Base-by-base conservation (phyloP, 2,329 filamentous ascomycete genomes). In the Escovopsis weberi region DNA sequence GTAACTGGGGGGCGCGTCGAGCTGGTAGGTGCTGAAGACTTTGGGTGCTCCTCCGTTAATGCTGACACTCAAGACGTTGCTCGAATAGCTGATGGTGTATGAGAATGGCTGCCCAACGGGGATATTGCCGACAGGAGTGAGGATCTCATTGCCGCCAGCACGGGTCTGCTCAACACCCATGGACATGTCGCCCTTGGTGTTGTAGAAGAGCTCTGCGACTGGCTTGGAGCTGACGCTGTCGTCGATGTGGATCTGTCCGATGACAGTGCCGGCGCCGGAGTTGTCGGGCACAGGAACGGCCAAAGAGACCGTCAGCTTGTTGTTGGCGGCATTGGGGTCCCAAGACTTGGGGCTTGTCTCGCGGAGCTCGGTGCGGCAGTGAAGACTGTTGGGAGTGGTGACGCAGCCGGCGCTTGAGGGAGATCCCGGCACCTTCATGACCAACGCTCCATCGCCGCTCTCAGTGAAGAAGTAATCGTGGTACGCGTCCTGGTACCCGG, bases 291-390 rank as follows among this genome's bases (percentile, higher is more conserved):
- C 6, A 3, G 23, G 23, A 0, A 60, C 55, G 33, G 50, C 45
- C 6, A 66, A 49, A n/a, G 35, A 34, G 19, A 11, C 45, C 12
- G 11, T 12, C 11, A 47, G 42, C n/a, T 38, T 30, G 40, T 44
- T 47, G n/a, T 38, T 42, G 4, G 44, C 39, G n/a, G 44, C 50
- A 10, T 52, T 56, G 7, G 62, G 59, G 37, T 55, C 50, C 61
- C 62, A 58, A 39, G 46, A 53, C 3, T 40, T 53, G 1, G 60
- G 61, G 28, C 40, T 50, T 12, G 41, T 44, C 51, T 67, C 64
- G 15, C 62, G 61, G 11, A 67, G 52, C 49, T 67, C 64, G 9
- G 60, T 64, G 26, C 62, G 63, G 48, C 64, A 66, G 47, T 67
- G 63, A 38, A 58, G 43, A 50, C 61, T 64, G 52, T 63, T 57